phyloP scores from a whole-genome alignment of 176 grass and related monocot genomes.

The Metroxylon sagu region DNA sequence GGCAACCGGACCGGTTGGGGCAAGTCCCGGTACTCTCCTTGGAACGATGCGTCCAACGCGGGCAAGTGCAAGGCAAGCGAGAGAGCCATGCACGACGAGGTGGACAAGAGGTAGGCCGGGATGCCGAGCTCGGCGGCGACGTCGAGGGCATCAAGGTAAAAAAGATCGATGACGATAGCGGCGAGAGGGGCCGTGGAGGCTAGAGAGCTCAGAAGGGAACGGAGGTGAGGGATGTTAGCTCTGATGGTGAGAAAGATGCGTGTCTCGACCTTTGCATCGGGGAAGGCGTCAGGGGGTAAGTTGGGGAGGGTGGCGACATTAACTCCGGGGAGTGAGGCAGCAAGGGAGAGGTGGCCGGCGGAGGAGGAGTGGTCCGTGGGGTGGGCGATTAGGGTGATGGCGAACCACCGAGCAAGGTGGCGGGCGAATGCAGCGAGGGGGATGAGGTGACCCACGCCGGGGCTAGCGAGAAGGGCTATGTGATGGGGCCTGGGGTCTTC shows the following conservation, averaged over 20 bases:
- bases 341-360: not conserved
- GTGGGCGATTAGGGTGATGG: slow-evolving; percentile 15
- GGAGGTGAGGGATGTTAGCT: not conserved
- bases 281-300: too few species aligned
- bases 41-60: not conserved
- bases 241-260: slow-evolving; percentile 4
- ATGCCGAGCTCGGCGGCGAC: slow-evolving; percentile 3
- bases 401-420: not conserved
- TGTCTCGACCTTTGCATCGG: not conserved
- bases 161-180: slow-evolving; percentile 22
- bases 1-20: slow-evolving; percentile 13
- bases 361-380: not conserved
- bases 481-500: not conserved
- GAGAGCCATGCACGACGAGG: not conserved
- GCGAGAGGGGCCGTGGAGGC: not conserved
- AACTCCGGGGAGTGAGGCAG: not conserved
- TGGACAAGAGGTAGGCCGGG: slow-evolving; percentile 23
- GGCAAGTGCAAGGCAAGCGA: slow-evolving; percentile 14
- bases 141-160: slow-evolving; percentile 5
- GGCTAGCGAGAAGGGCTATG: slow-evolving; percentile 13
- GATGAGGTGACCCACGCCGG: slow-evolving; percentile 30
- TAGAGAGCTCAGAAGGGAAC: not conserved
- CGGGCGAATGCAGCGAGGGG: slow-evolving; percentile 13
- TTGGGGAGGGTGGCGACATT: too few species aligned
- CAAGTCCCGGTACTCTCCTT: slow-evolving; percentile 1